Base-by-base conservation (phyloP, 495 filamentous ascomycete species). In the Neurospora sublineolata region DNA sequence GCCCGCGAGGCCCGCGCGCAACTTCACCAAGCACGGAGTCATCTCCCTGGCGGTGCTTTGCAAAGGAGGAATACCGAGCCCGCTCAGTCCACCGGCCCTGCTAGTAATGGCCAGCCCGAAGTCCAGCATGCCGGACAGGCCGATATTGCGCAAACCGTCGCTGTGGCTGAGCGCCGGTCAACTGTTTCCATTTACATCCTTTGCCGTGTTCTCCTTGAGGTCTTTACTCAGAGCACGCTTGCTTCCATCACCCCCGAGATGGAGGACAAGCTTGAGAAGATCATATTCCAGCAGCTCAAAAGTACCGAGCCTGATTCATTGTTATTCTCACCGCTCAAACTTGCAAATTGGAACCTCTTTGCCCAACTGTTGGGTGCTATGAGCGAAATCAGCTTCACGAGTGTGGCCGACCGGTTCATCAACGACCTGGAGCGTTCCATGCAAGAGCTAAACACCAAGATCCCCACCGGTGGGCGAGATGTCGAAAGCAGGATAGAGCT, bases 321-420 rank as follows among this genome's bases (percentile, higher is more conserved):
- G 16, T 84, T 89, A 23, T 85, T 86, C 12, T 97, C 93, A 3
- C 88, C 92, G 6, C 86, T 97, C 9, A 90, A 92, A 72, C 87
- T 94, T 82, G 91, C 95, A 18, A 97, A 98, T 79, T 98, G 95
- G 95, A 90, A 91, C 70, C 89, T 98, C 14, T 97, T 97, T 76
- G 90, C 91, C 33, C 93, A 97, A 76, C 82, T 98, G 20, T 84
- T 99, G 12, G 95, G 95, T 16, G 94, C 92, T 33, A 97, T 99
- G 94, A 97, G 95, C 80, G 91, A 90, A 69, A 87, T 93, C 74
- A 93, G 94, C 77, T 97, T 99, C 80, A 82, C 88, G 37, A 92
- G 88, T 72, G 94, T 99, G 37, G 87, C 92, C 33, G 87, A 89
- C 70, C 88, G 92, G 30, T 99, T 96, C 78, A 81, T 96, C 70